phyloP scores from a whole-genome alignment of 768 basidiomycete genomes.

The Amanita subjunquillea region DNA sequence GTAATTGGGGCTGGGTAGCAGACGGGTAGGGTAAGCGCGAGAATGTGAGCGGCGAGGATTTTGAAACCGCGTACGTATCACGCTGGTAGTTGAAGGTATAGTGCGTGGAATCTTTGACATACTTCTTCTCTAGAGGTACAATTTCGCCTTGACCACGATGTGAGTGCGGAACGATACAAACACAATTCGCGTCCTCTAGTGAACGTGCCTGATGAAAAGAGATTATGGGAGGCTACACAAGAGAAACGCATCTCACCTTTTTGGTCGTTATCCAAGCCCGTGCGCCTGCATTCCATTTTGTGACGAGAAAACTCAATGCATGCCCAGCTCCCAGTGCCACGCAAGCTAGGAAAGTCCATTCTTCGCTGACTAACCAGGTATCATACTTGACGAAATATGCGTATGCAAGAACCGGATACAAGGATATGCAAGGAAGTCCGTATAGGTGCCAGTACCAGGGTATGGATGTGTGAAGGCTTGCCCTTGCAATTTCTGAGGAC shows the following conservation, averaged over 20 bases:
- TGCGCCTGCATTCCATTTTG: constrained; percentile 79
- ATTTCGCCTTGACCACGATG: constrained; percentile 90
- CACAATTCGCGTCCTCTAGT: constrained; percentile 64
- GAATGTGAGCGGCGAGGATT: constrained; percentile 52
- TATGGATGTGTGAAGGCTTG: constrained; percentile 54
- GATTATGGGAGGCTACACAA: constrained; percentile 1
- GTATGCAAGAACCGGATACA: constrained; percentile 80
- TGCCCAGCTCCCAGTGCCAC: constrained; percentile 79
- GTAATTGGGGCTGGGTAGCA: constrained; percentile 56
- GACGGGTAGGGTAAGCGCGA: constrained; percentile 83
- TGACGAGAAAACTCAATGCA: constrained; percentile 86
- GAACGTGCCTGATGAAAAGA: constrained; percentile 37
- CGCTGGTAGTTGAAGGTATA: constrained; percentile 93
- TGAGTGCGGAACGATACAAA: constrained; percentile 69
- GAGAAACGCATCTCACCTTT: constrained; percentile 32
- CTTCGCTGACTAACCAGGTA: constrained; percentile 83
- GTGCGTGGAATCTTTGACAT: constrained; percentile 40
- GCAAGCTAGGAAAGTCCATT: constrained; percentile 95
- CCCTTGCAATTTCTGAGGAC: constrained; percentile 58
- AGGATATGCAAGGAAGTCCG: constrained; percentile 62
- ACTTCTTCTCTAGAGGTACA: constrained; percentile 60
- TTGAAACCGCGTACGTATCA: constrained; percentile 76
- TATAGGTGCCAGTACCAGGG: constrained; percentile 70
- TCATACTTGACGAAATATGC: constrained; percentile 91
- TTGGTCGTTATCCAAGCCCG: constrained; percentile 73